Evolutionary conservation across 352 stramenopile species (phyloP).

Genomic region (Pythium folliculosum): DNA sequence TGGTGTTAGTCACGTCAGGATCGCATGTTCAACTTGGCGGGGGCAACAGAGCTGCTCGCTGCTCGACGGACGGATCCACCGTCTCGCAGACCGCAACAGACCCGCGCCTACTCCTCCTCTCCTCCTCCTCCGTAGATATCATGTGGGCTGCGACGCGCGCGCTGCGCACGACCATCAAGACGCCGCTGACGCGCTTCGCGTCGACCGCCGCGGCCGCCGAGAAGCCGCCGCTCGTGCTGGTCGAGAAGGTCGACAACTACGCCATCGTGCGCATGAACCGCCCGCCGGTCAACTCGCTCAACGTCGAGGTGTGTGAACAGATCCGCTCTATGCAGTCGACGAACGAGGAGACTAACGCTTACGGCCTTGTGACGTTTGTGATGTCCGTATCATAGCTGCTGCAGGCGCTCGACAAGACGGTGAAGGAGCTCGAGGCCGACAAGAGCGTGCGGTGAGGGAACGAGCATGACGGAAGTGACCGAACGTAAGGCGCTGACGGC

Average conservation of each 20-base stretch:
- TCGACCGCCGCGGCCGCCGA: constrained; percentile 21
- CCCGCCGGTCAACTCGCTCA: constrained; percentile 81
- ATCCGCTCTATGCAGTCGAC: not conserved
- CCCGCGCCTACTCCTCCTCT: not conserved
- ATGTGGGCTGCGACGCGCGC: constrained; percentile 23
- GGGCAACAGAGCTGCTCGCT: not conserved
- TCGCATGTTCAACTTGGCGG: constrained; percentile 28
- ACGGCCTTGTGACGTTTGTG: not conserved
- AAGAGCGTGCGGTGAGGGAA: constrained; percentile 63
- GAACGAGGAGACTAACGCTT: not conserved
- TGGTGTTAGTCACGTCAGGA: constrained; percentile 47
- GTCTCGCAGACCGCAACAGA: not conserved
- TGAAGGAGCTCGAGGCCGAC: constrained; percentile 74
- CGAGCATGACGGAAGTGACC: not conserved
- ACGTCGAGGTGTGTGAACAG: constrained; percentile 42
- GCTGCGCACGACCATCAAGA: constrained; percentile 16
- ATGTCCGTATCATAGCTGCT: constrained; percentile 44
- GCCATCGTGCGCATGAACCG: constrained; percentile 82
- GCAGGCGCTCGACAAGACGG: constrained; percentile 61
- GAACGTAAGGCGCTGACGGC: not conserved
- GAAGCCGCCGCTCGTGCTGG: constrained; percentile 55
- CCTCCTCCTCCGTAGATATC: not conserved
- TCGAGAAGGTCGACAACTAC: constrained; percentile 75
- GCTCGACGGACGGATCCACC: not conserved
- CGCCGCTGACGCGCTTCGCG: constrained; percentile 11